A percentile compares a stretch with the other conserved stretches of the same genome.
These are phyloP conservation scores for Pseudohyphozyma bogoriensis DNA, from an alignment of 768 basidiomycete species.

Conservation along the genomic window DNA sequence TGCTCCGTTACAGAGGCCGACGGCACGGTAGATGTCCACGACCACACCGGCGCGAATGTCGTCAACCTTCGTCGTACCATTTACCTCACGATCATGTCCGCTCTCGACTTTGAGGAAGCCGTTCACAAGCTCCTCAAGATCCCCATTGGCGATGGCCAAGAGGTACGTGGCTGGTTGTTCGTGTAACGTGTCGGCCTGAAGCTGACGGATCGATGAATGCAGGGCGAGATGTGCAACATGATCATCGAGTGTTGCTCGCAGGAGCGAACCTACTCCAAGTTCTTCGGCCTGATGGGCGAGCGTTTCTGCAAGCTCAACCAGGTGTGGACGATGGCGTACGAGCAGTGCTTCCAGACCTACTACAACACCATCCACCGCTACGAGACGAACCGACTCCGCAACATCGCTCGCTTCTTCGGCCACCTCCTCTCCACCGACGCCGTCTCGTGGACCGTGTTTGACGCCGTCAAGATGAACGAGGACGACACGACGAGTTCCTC, in stretches of 20 bases:
- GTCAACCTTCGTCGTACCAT: conserved; percentile 89
- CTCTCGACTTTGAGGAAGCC: conserved; percentile 63
- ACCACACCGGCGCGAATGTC: conserved; percentile 86
- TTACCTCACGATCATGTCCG: conserved; percentile 87
- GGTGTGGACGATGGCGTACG: conserved; percentile 81
- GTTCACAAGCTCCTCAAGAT: conserved; percentile 95
- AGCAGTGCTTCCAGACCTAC: conserved; percentile 76
- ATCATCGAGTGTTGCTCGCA: conserved; percentile 99
- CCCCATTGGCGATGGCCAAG: conserved; percentile 80
- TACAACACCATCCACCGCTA: conserved; percentile 96
- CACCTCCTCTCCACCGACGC: conserved; percentile 76
- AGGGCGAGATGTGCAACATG: conserved; percentile 97
- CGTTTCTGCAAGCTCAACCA: conserved; percentile 94
- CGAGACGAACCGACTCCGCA: conserved; percentile 94
- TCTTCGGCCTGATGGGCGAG: conserved; percentile 92
- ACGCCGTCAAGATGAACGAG: conserved; percentile 83
- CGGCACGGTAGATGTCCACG: conserved; percentile 81
- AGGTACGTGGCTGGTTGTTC: conserved; percentile 63
- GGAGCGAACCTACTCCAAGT: conserved; percentile 93
- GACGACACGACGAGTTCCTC: conserved; percentile 93
- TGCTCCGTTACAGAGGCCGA: conserved; percentile 45
- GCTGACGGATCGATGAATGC: conserved; percentile 1
- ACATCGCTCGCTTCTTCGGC: conserved; percentile 94
- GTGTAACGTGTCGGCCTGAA: too few relatives aligned
- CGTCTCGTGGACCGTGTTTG: conserved; percentile 77